Evolutionary conservation across 2,329 filamentous ascomycete species (phyloP), one percentile per base, ranked within the genome.

Genomic region (Xylaria sp.): DNA sequence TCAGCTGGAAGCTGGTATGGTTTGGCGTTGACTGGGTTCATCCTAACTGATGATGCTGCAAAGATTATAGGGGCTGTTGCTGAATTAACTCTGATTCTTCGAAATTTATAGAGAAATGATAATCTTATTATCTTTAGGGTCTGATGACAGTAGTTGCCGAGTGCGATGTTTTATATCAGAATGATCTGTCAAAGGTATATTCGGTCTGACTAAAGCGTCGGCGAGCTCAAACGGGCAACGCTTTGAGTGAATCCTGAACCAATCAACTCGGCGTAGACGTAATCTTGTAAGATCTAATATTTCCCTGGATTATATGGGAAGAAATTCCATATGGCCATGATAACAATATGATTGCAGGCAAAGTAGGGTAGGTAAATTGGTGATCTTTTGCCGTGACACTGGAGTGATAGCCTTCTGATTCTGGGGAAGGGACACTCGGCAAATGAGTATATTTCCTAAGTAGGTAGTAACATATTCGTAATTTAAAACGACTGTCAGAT

Each of bases 11-110:
- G 66, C n/a, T 69, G 59, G 7, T 70, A 69, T 12, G 68, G 63
- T 12, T 69, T 68, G 1, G 68, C 66, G 46, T 70, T 70, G 20
- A 66, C 66, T 43, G 66, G 66, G 18, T 69, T 69, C 68, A 70
- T 70, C 13, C 32, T 28, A 32, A 20, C 23, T 7, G 30, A 46
- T 4, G 36, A 48, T 34, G 25, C 2, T 15, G 18, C 15, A n/a
- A 46, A 46, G 28, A 2, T 59, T 43, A 30, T 32, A 48, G 15
- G 12, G 5, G 23, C 15, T 48, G 4, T 28, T 30, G 23, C 13
- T 58, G n/a, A n/a, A 6, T 34, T n/a, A 12, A 18, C 18, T 50
- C 28, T 15, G 12, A 1, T 18, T 39, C 32, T 57, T 2, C 3
- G 5, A 30, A 2, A 15, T 7, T 39, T 13, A 12, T 4, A 6